These are phyloP conservation scores for Penicillium sp. DNA, from an alignment of 2,329 filamentous ascomycete species.

Conservation along the genomic window DNA sequence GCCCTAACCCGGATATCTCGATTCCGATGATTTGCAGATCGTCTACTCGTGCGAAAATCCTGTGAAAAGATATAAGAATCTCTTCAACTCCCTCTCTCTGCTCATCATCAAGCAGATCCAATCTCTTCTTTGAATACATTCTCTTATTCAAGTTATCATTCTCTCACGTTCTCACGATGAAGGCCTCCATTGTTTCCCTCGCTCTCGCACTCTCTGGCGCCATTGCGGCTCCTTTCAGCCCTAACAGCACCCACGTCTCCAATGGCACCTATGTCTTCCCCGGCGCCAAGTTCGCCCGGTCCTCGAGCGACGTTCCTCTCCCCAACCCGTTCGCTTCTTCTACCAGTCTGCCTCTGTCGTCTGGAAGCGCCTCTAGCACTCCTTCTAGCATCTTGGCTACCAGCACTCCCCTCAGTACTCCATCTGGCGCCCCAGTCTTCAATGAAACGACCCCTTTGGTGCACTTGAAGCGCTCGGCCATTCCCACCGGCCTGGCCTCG, in stretches of 20 bases:
- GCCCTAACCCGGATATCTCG: neutral
- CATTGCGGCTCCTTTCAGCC: conserved; percentile 13
- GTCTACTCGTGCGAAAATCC: neutral
- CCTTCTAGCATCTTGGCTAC: neutral
- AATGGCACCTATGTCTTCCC: conserved; percentile 8
- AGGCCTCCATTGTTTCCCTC: conserved; percentile 11
- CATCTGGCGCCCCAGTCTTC: neutral
- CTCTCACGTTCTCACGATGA: conserved; percentile 13
- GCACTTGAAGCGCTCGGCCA: conserved; percentile 5
- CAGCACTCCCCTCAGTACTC: neutral
- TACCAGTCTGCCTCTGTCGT: neutral
- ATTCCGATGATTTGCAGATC: conserved; percentile 1
- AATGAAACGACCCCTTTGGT: conserved; percentile 1
- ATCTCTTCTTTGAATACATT: conserved; percentile 1
- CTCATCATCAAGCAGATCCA: conserved; percentile 10
- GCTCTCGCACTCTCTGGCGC: conserved; percentile 14
- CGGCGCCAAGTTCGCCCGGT: conserved; percentile 2
- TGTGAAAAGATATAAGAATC: conserved; percentile 12
- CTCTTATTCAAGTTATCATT: conserved; percentile 1
- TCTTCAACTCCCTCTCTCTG: neutral
- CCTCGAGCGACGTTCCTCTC: conserved; percentile 4
- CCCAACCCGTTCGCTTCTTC: conserved; percentile 6
- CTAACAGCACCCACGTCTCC: conserved; percentile 8
- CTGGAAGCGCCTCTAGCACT: neutral
- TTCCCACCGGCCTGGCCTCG: conserved; percentile 9